Evolutionary conservation across 1,284 basidiomycete genomes (phyloP), one percentile per base, ranked within the genome.

Genomic region (Irpex lacteus): DNA sequence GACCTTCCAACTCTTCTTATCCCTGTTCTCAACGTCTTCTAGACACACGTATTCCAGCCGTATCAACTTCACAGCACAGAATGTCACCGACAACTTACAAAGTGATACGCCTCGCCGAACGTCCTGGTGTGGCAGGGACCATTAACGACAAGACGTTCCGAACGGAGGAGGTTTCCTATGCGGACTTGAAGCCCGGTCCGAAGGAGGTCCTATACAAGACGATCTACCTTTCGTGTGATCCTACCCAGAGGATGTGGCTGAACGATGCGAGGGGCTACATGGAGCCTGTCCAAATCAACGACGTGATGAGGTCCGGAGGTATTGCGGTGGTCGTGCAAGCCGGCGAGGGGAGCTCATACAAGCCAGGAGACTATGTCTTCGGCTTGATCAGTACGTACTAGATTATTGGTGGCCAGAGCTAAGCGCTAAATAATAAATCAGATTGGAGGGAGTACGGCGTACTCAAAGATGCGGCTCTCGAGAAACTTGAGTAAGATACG

Each of bases 181-280:
- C 54, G 9, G 77, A 80, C 63, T 80, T 92, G 62, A 81, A 85
- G 69, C 81, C 86, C 5, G 81, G 81, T 0, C 73, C 80, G 19
- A 80, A 82, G 18, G 82, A 95, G 72, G 86, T 87, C 1, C 78
- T 95, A 52, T 85, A 96, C 38, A 83, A 87, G 71, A 85, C 91
- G 63, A 87, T 88, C 57, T 94, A 88, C 79, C 74, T 94, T 19
- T 91, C 90, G 49, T 78, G 95, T 63, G 94, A 95, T 71, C 92
- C 94, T 38, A 91, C 92, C 0, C 95, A 95, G 92, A 85, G 94
- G 40, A 89, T 87, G 8, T 96, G 90, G 84, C 72, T 97, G 60
- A 85, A 84, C 60, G 91, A 94, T 72, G 74, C 71, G 18, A 82
- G 90, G 59, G 88, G 84, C 72, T 92, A 91, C 69, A 57, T 89